A percentile compares a stretch with the other conserved stretches of the same genome.
Conservation (phyloP, 345 rosid species). For the Aethionema arabicum region DNA sequence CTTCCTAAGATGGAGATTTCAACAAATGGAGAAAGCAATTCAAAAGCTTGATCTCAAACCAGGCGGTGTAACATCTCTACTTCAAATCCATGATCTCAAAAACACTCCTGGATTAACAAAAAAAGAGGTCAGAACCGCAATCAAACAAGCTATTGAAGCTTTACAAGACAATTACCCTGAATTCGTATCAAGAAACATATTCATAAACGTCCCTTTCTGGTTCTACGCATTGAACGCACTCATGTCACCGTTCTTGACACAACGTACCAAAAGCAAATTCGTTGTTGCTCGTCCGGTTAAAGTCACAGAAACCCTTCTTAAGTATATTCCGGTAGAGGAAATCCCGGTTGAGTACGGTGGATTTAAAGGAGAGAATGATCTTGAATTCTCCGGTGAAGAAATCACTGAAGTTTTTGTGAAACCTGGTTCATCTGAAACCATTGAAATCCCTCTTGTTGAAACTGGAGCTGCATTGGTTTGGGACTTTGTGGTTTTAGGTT, state of each 20-base stretch:
- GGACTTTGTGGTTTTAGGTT: conserved; percentile 71
- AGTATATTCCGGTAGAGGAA: conserved; percentile 76
- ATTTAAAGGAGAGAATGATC: conserved; percentile 67
- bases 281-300: conserved; percentile 64
- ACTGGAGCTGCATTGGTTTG: conserved; percentile 58
- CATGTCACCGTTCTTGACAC: conserved; percentile 71
- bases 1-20: conserved; percentile 78
- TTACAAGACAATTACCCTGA: conserved; percentile 88
- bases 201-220: conserved; percentile 91
- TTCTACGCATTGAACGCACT: conserved; percentile 68
- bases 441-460: conserved; percentile 64
- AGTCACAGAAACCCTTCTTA: conserved; percentile 74
- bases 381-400: conserved; percentile 53
- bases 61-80: conserved; percentile 71
- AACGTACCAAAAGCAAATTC: conserved; percentile 81
- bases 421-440: conserved; percentile 64
- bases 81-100: conserved; percentile 76
- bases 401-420: conserved; percentile 57
- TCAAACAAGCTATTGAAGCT: conserved; percentile 55
- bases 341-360: conserved; percentile 74
- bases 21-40: conserved; percentile 82
- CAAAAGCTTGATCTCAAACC: conserved; percentile 72
- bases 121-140: conserved; percentile 60
- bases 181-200: conserved; percentile 66
- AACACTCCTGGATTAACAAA: conserved; percentile 63